phyloP scores from a whole-genome alignment of 1,284 basidiomycete species.

The Clitocybe nebularis region DNA sequence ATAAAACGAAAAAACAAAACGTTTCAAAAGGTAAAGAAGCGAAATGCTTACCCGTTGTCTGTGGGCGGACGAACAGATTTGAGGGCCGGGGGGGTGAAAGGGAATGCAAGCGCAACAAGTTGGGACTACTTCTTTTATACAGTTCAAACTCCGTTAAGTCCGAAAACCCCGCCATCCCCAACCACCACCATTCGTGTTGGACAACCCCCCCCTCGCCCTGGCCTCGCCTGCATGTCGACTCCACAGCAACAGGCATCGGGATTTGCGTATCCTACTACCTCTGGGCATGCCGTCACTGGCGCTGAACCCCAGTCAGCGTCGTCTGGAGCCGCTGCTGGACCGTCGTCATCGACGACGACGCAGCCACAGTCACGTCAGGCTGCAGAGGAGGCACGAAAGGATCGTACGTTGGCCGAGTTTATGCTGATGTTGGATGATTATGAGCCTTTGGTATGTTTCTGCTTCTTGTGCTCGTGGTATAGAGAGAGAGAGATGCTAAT shows the following conservation, averaged over 20 bases:
- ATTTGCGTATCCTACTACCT: conserved; percentile 28
- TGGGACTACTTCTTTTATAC: conserved; percentile 12
- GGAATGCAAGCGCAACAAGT: neutral
- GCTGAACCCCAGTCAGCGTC: conserved; percentile 13
- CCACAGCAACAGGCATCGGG: conserved; percentile 23
- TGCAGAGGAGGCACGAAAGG: conserved; percentile 83
- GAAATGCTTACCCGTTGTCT: conserved; percentile 24
- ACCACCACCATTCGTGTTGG: conserved; percentile 12
- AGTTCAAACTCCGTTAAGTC: conserved; percentile 28
- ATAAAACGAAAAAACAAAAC: conserved; percentile 8
- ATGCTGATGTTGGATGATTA: conserved; percentile 96
- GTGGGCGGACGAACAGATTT: neutral
- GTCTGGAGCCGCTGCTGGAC: conserved; percentile 10
- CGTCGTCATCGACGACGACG: conserved; percentile 12
- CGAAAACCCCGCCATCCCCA: conserved; percentile 17
- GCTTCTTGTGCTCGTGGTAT: no score
- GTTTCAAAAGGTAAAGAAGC: conserved; percentile 6
- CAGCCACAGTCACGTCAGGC: conserved; percentile 56
- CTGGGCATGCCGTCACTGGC: conserved; percentile 20
- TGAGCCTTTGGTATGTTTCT: conserved; percentile 81
- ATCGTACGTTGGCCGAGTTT: conserved; percentile 90
- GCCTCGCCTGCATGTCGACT: conserved; percentile 27
- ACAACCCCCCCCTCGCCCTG: no score
- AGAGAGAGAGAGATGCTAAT: neutral
- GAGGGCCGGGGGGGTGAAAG: neutral